phyloP scores from a whole-genome alignment of 306 rosid genomes.

The Pyrus pyrifolia region DNA sequence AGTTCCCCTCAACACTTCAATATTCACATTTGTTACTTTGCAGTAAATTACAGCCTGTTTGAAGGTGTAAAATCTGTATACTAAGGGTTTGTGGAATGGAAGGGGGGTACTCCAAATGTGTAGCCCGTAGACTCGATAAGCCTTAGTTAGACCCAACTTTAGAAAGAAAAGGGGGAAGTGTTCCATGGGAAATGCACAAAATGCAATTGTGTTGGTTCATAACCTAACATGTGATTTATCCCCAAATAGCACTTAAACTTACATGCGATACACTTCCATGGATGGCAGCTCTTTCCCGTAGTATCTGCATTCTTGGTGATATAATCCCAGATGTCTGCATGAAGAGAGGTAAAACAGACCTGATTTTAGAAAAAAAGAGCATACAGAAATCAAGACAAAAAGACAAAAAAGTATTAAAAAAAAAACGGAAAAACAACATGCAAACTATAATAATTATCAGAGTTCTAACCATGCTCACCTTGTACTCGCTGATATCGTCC shows the following conservation, averaged over 20 bases:
- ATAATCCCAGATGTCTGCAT: conserved; percentile 88
- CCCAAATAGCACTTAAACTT: conserved; percentile 29
- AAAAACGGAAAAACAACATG: background rate
- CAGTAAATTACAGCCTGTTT: background rate
- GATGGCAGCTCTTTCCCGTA: conserved; percentile 88
- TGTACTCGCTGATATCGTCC: conserved; percentile 89
- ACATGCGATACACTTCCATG: conserved; percentile 98
- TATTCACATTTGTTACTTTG: background rate
- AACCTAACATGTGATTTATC: conserved; percentile 3
- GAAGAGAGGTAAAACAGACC: conserved; percentile 20
- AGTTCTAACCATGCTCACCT: conserved; percentile 45
- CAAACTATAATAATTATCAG: background rate
- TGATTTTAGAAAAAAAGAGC: conserved; percentile 5
- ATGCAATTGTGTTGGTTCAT: background rate
- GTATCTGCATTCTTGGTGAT: conserved; percentile 89
- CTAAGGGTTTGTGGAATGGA: background rate
- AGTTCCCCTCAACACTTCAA: background rate
- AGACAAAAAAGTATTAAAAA: background rate
- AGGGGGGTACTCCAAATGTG: background rate
- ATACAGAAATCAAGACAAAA: background rate
- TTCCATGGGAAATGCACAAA: background rate
- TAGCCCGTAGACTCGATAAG: background rate
- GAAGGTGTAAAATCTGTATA: background rate
- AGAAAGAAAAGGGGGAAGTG: background rate
- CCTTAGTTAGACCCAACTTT: background rate